Conservation (phyloP, 129 eudicot genomes). For the Deinandra increscens region DNA sequence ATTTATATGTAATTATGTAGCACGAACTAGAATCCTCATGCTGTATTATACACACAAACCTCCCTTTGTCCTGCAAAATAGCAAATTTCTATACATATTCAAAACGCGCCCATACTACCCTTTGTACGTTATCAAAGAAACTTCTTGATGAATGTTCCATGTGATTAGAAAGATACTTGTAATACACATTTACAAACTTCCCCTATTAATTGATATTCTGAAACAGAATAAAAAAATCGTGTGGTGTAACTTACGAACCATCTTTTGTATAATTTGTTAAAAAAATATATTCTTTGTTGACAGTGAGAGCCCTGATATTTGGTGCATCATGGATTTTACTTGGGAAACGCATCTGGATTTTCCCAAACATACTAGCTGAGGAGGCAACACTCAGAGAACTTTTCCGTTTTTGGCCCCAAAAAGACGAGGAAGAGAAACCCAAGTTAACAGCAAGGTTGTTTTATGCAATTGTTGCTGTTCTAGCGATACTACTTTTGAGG, state of each 20-base stretch:
- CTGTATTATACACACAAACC: neutral
- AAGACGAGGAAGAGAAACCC: slow-evolving; percentile 88
- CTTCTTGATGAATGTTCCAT: neutral
- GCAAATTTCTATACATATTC: no score
- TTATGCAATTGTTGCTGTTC: slow-evolving; percentile 63
- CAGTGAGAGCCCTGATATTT: slow-evolving; percentile 83
- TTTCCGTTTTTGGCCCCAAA: slow-evolving; percentile 93
- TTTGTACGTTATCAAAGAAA: neutral
- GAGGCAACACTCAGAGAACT: slow-evolving; percentile 88
- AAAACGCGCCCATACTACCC: neutral
- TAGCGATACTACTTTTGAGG: slow-evolving; percentile 66
- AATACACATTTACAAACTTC: neutral
- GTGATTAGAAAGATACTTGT: neutral
- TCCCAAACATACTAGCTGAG: slow-evolving; percentile 95
- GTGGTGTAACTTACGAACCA: neutral
- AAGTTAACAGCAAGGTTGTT: slow-evolving; percentile 90
- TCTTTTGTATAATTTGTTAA: neutral
- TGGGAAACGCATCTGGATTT: slow-evolving; percentile 92
- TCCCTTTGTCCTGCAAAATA: no score
- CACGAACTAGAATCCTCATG: no score
- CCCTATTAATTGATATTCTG: neutral
- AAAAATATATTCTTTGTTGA: slow-evolving; percentile 13
- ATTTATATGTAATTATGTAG: no score
- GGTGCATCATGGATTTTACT: slow-evolving; percentile 76
- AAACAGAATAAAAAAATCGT: neutral